These are phyloP conservation scores for Wickerhamomyces rabaulensis DNA, from an alignment of 805 yeast genomes.

Conservation along the genomic window DNA sequence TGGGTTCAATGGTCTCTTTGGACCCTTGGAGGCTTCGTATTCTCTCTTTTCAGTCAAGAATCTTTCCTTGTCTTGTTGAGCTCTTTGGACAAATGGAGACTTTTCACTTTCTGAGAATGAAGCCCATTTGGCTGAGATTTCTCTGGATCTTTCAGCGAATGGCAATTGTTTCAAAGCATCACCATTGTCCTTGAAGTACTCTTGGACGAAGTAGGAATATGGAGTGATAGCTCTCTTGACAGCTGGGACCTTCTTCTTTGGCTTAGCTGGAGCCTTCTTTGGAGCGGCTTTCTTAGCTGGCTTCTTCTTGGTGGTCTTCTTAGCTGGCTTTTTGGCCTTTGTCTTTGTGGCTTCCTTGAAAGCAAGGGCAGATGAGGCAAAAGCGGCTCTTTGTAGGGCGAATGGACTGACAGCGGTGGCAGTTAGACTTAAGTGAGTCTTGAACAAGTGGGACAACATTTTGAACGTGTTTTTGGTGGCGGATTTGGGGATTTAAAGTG, in stretches of 20 bases:
- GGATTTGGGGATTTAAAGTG: neutral
- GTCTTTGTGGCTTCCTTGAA: neutral
- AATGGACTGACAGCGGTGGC: neutral
- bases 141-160: constrained; percentile 11
- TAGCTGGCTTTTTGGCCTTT: neutral
- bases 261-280: constrained; percentile 1
- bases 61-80: constrained; percentile 13
- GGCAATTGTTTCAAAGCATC: constrained; percentile 8
- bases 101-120: constrained; percentile 8
- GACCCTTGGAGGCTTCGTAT: constrained; percentile 10
- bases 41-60: constrained; percentile 11
- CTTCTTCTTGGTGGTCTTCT: constrained; percentile 5
- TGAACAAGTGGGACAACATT: neutral
- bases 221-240: constrained; percentile 10
- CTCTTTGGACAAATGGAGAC: constrained; percentile 6
- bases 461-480: neutral
- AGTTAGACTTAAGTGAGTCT: neutral
- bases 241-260: neutral
- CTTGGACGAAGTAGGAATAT: constrained; percentile 11
- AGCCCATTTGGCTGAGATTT: constrained; percentile 11
- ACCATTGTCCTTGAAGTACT: constrained; percentile 7
- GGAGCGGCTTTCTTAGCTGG: constrained; percentile 5
- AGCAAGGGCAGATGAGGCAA: neutral
- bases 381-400: neutral
- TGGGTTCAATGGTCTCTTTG: constrained; percentile 19